Conservation (phyloP, 306 rosid genomes). For the Cucurbita maxima region DNA sequence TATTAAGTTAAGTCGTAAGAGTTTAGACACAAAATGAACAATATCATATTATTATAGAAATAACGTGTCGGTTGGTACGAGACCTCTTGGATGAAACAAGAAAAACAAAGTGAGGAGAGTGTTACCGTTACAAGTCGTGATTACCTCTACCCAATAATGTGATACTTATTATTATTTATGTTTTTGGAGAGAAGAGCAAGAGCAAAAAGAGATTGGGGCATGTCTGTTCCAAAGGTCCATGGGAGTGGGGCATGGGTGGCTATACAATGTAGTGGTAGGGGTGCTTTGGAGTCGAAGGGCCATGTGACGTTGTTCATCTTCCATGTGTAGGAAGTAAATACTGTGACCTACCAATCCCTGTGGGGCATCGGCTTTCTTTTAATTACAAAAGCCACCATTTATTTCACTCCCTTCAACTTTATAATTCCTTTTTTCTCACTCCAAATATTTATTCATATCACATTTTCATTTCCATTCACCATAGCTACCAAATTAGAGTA, state of each 20-base stretch:
- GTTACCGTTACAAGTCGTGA: no score
- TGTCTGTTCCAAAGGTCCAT: background rate
- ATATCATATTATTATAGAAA: no score
- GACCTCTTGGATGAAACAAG: no score
- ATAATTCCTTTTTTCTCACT: background rate
- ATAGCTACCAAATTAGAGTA: background rate
- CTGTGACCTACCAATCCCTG: background rate
- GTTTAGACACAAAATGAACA: background rate
- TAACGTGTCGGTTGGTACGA: no score
- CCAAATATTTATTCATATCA: background rate
- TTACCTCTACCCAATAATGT: no score
- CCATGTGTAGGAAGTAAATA: conserved; percentile 1
- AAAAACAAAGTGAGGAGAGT: no score
- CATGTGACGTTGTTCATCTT: conserved; percentile 5
- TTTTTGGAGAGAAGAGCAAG: background rate
- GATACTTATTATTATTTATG: no score
- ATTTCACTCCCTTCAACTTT: background rate
- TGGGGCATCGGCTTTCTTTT: background rate
- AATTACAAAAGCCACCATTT: conserved; percentile 5
- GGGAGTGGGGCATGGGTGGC: background rate
- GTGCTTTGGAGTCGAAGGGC: background rate
- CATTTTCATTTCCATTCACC: background rate
- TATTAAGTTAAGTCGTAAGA: no score
- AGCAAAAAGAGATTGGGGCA: background rate
- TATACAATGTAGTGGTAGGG: background rate